Conservation (phyloP, 2,329 filamentous ascomycete genomes). For the Claviceps purpurea region DNA sequence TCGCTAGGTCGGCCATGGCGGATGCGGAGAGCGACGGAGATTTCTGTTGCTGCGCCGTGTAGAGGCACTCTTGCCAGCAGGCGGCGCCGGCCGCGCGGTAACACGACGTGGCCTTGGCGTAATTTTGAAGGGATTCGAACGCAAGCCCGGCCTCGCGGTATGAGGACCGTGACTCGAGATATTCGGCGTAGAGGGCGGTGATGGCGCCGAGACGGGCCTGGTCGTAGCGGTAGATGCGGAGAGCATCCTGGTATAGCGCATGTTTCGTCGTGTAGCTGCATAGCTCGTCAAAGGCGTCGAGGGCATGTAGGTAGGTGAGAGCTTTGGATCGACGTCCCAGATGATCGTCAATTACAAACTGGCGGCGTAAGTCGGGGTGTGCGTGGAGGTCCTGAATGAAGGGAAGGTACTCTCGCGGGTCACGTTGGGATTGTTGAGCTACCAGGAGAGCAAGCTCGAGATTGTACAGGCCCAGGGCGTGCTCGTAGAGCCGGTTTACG, state of each 20-base stretch:
- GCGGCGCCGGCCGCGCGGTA: constrained; percentile 66
- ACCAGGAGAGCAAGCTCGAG: constrained; percentile 81
- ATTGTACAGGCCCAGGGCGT: constrained; percentile 81
- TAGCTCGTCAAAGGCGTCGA: constrained; percentile 66
- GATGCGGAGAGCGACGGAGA: constrained; percentile 43
- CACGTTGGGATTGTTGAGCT: constrained; percentile 90
- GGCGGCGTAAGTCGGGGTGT: constrained; percentile 54
- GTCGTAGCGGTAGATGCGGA: constrained; percentile 77
- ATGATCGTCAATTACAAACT: constrained; percentile 81
- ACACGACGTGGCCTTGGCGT: constrained; percentile 60
- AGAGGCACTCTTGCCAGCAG: constrained; percentile 85
- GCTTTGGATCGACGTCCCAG: constrained; percentile 67
- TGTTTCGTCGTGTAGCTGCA: constrained; percentile 69
- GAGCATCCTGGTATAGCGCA: constrained; percentile 60
- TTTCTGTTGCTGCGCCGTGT: constrained; percentile 59
- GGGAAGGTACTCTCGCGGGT: constrained; percentile 87
- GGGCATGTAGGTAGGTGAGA: constrained; percentile 57
- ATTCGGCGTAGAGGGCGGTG: constrained; percentile 64
- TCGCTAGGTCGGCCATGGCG: constrained; percentile 56
- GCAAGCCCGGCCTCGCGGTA: constrained; percentile 81
- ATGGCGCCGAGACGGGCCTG: constrained; percentile 49
- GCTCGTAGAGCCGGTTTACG: constrained; percentile 81
- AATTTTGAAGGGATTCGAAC: constrained; percentile 74
- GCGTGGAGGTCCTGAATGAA: constrained; percentile 82
- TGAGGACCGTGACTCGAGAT: constrained; percentile 60